Conservation (phyloP, 192 early-diverging fungal genomes). For the Ambispora gerdemannii region DNA sequence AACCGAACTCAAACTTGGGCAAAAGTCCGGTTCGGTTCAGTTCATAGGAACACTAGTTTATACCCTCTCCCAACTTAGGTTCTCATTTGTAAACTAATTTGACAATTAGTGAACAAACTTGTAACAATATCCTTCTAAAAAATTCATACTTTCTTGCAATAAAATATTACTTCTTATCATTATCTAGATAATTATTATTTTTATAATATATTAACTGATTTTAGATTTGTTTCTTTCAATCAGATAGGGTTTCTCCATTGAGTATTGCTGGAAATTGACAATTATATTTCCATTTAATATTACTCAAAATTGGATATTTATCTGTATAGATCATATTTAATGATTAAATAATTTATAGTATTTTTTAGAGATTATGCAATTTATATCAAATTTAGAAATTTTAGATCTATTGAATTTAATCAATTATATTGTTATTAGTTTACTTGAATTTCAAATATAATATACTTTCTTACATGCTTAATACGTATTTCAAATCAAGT, state of each 20-base stretch:
- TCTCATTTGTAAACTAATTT: no score
- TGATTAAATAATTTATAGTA: constrained; percentile 13
- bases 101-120: no score
- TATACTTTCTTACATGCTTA: no score
- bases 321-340: constrained; percentile 21
- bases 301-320: neutral
- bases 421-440: no score
- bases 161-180: constrained; percentile 7
- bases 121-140: no score
- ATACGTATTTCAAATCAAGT: no score
- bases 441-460: no score
- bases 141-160: constrained; percentile 6
- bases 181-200: constrained; percentile 1
- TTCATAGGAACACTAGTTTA: no score
- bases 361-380: constrained; percentile 4
- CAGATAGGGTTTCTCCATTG: constrained; percentile 20
- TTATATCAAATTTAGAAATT: constrained; percentile 15
- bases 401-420: constrained; percentile 15
- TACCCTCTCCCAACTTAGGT: no score
- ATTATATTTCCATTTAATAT: no score
- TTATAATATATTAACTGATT: constrained; percentile 10
- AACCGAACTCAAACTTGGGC: no score
- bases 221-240: constrained; percentile 17
- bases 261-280: neutral
- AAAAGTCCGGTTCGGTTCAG: no score